phyloP scores from a whole-genome alignment of 495 filamentous ascomycete genomes.

The Aspergillus affinis region DNA sequence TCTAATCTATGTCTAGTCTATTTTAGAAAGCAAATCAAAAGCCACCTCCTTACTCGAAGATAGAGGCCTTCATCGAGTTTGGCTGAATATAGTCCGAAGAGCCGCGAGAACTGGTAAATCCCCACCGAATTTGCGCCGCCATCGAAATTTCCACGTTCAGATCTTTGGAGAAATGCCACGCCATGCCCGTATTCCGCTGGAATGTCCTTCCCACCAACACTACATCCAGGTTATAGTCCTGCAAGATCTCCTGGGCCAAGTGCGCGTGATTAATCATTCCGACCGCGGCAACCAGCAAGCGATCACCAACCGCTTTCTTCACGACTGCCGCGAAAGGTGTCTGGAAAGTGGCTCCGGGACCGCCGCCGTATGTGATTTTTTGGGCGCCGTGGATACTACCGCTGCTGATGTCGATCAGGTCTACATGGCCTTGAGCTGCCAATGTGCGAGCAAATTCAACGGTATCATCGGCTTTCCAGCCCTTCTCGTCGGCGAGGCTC shows the following conservation, averaged over 20 bases:
- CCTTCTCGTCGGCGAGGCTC: slow-evolving; percentile 38
- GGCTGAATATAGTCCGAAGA: slow-evolving; percentile 37
- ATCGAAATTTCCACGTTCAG: slow-evolving; percentile 61
- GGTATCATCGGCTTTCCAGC: slow-evolving; percentile 58
- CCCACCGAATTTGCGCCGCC: slow-evolving; percentile 70
- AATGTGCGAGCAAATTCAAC: slow-evolving; percentile 52
- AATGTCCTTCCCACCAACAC: slow-evolving; percentile 63
- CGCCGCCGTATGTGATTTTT: slow-evolving; percentile 55
- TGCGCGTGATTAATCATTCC: slow-evolving; percentile 59
- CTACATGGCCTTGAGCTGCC: slow-evolving; percentile 52
- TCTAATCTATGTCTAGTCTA: neutral
- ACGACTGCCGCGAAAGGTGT: slow-evolving; percentile 58
- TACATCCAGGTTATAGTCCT: slow-evolving; percentile 58
- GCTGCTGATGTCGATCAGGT: slow-evolving; percentile 62
- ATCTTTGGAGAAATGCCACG: slow-evolving; percentile 69
- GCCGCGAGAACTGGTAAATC: slow-evolving; percentile 37
- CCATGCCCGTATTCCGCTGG: slow-evolving; percentile 67
- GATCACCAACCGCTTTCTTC: slow-evolving; percentile 59
- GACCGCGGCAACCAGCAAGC: slow-evolving; percentile 56
- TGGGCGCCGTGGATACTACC: slow-evolving; percentile 53
- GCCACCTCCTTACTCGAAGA: slow-evolving; percentile 27
- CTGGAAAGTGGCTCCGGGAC: slow-evolving; percentile 55
- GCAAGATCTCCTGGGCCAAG: slow-evolving; percentile 54
- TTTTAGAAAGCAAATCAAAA: neutral
- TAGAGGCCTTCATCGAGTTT: slow-evolving; percentile 36